Percentiles rank a stretch among this genome's conserved stretches.
Evolutionary conservation across 1,284 basidiomycete species (phyloP).

Genomic region (Entoloma clypeatum): DNA sequence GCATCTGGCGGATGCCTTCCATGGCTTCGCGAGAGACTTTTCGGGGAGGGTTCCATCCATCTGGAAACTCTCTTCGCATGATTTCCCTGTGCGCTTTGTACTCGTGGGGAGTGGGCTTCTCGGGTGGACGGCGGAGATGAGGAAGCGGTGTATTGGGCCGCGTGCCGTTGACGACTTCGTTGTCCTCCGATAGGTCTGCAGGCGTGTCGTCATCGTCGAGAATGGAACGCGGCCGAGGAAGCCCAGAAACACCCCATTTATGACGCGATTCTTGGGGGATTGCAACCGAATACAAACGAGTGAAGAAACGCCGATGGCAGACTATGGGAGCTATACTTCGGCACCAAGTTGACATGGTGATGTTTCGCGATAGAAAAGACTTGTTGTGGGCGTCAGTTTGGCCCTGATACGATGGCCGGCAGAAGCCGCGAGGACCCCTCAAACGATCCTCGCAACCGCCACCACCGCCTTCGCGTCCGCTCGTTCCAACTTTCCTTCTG

Average conservation of each 20-base stretch:
- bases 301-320: conserved; percentile 16
- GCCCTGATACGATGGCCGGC: conserved; percentile 20
- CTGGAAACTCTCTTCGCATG: conserved; percentile 63
- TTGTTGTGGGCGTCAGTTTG: conserved; percentile 3
- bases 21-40: conserved; percentile 90
- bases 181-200: conserved; percentile 53
- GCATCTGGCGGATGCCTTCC: conserved; percentile 76
- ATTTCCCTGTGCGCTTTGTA: conserved; percentile 52
- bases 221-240: conserved; percentile 49
- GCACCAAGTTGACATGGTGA: conserved; percentile 24
- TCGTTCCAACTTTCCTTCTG: conserved; percentile 4
- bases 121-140: conserved; percentile 38
- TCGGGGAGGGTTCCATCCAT: conserved; percentile 82
- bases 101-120: conserved; percentile 48
- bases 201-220: conserved; percentile 43
- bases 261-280: conserved; percentile 15
- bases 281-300: conserved; percentile 23
- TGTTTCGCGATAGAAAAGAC: conserved; percentile 1
- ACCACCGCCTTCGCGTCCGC: background rate
- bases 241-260: conserved; percentile 49
- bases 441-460: conserved; percentile 5
- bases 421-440: conserved; percentile 19
- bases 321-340: conserved; percentile 14
- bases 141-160: conserved; percentile 36
- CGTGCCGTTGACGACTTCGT: conserved; percentile 42